phyloP scores from a whole-genome alignment of 805 yeast genomes.

The Candida coquimbonensis region DNA sequence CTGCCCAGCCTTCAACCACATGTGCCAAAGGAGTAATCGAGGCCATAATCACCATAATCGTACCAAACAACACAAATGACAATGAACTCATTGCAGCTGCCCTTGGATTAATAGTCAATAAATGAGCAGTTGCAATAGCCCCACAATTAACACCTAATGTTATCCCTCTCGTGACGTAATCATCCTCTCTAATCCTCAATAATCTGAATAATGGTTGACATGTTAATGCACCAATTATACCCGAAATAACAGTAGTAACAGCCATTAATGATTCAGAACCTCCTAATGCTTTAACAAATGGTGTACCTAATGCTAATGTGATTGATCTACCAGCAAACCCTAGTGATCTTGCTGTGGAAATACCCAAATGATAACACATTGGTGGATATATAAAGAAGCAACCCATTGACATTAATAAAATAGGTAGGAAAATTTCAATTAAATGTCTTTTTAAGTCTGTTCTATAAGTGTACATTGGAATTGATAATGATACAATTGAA shows the following conservation, averaged over 20 bases:
- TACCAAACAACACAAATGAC: slow-evolving; percentile 66
- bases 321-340: slow-evolving; percentile 78
- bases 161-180: slow-evolving; percentile 70
- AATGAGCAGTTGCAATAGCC: slow-evolving; percentile 76
- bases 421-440: slow-evolving; percentile 51
- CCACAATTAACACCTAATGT: slow-evolving; percentile 75
- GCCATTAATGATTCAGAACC: slow-evolving; percentile 73
- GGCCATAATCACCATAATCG: slow-evolving; percentile 62
- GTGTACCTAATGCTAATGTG: slow-evolving; percentile 74
- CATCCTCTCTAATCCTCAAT: slow-evolving; percentile 49
- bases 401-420: slow-evolving; percentile 45
- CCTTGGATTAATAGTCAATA: slow-evolving; percentile 62
- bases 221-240: slow-evolving; percentile 65
- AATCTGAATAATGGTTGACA: slow-evolving; percentile 43
- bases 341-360: slow-evolving; percentile 50
- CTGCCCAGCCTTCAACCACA: slow-evolving; percentile 41
- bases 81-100: slow-evolving; percentile 76
- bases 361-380: slow-evolving; percentile 57
- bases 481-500: slow-evolving; percentile 65
- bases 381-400: slow-evolving; percentile 68
- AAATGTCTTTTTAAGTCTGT: slow-evolving; percentile 55
- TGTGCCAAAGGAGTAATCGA: slow-evolving; percentile 50
- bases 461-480: slow-evolving; percentile 74
- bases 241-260: slow-evolving; percentile 69
- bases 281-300: slow-evolving; percentile 56